Evolutionary conservation across 352 stramenopile species (phyloP), one percentile per base, ranked within the genome.

Genomic region (Globisporangium polare): DNA sequence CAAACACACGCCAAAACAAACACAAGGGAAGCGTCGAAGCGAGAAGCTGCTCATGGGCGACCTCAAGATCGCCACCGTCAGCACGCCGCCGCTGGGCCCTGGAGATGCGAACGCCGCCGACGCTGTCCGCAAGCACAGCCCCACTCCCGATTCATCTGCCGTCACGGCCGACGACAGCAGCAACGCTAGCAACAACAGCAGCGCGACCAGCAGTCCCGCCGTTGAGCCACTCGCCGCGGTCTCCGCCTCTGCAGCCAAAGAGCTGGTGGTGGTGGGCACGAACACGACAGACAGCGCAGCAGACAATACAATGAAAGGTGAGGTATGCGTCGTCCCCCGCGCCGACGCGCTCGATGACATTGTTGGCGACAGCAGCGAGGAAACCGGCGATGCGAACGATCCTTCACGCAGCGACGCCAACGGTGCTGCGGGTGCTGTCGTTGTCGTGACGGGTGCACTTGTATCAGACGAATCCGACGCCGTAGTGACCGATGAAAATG

Each of bases 51-150:
- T 47, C 22, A 63, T 63, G 57, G 57, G 45, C 57, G 46, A 46
- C 43, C 57, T 54, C 57, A 62, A 62, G 57, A 62, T 62, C 57
- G 57, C 46, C 27, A 53, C 6, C 57, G 57, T 61, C 10, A 61
- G 54, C 41, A 41, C 41, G 17, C 54, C 54, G 26, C 41, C 41
- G 18, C 39, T 60, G 54, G 39, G 18, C 41, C 10, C 39, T 20
- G 54, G 54, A 41, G 54, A 60, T 20, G 29, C 35, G 50, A 56
- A 1, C 50, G n/a, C 29, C 13, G 15, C 18, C 18, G 54, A 60
- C 26, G 18, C 42, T 0, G 8, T 17, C 10, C 54, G 54, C 54
- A 50, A 49, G 26, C 26, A 29, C 39, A 60, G 54, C 24, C 18
- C 26, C 42, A 17, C 43, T 5, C 17, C 24, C n/a, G 22, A n/a